Evolutionary conservation across 805 yeast genomes (phyloP), one percentile per base, ranked within the genome.

Genomic region (Kodamaea kaohsiungensis): DNA sequence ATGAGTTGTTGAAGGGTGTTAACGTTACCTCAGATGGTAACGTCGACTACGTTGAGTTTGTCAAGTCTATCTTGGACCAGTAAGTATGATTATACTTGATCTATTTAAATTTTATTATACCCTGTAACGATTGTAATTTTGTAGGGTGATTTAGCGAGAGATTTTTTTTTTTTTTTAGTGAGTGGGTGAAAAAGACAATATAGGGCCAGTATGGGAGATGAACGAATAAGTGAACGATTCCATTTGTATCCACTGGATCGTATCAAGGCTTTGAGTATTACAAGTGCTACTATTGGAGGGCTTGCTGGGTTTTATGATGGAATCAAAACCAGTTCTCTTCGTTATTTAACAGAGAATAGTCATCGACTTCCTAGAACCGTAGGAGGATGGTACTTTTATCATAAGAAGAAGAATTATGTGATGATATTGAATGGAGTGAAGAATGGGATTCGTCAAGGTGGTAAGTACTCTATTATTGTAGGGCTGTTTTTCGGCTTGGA

Each of bases 1-100:
- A 93, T 64, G 99, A 96, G 73, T 82, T 95, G 63, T 82, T 95
- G 67, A 95, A 93, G 75, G 98, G 98, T 60, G 96, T 96, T 55
- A 89, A 88, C 64, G 92, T 92, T 53, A 91, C 96, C 51, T 82
- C 90, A 61, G 98, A 95, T 59, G 97, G 97, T 53, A 90, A 89
- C 65, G 96, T 95, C 55, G 97, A 95, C 73, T 95, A 95, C 68
- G 91, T 88, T 50, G 96, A 91, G 70, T 93, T 93, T 71, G 97
- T 93, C 63, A 92, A 92, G 79, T 87, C 93, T 56, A 89, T 92
- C 59, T 81, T 92, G 70, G 95, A 96, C 64, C 97, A 92, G 76
- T 92, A 79, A 55, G 17, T 22, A 18, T 16, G 3, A 2, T 30
- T 30, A 43, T 43, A 17, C 17, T n/a, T 40, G 17, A 40, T n/a